A percentile compares a stretch with the other conserved stretches of the same genome.
Conservation (phyloP, 805 yeast species). For the Ogataea kodamae region DNA sequence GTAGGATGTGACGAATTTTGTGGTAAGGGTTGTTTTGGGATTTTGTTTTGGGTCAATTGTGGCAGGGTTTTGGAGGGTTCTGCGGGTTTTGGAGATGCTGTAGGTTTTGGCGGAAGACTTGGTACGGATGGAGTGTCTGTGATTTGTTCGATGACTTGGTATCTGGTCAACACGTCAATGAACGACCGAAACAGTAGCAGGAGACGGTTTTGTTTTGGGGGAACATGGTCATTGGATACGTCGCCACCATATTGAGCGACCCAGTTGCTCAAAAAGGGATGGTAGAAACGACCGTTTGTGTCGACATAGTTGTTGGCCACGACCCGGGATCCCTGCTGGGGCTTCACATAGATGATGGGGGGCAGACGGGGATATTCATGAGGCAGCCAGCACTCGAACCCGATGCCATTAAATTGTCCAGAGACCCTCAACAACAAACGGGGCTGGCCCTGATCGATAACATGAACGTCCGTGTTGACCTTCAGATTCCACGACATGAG, state of each 20-base stretch:
- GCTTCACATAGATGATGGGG: conserved; percentile 60
- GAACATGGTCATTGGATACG: conserved; percentile 22
- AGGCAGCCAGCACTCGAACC: conserved; percentile 77
- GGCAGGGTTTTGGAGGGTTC: too few relatives aligned
- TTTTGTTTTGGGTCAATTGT: conserved; percentile 7
- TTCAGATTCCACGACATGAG: conserved; percentile 52
- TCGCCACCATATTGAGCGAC: conserved; percentile 14
- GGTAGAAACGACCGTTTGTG: conserved; percentile 65
- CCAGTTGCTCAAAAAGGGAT: conserved; percentile 69
- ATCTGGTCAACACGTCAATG: conserved; percentile 16
- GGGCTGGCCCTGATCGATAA: conserved; percentile 55
- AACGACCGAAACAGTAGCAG: conserved; percentile 23
- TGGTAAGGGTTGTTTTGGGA: conserved; percentile 9
- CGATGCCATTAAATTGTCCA: conserved; percentile 56
- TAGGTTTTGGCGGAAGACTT: conserved; percentile 8
- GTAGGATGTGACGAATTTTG: conserved; percentile 5
- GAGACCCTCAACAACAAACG: conserved; percentile 58
- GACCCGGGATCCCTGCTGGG: conserved; percentile 42
- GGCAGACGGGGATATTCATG: conserved; percentile 60
- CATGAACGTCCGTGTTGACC: conserved; percentile 66
- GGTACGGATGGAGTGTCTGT: conserved; percentile 2
- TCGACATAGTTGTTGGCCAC: conserved; percentile 68
- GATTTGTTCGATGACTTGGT: conserved; percentile 17
- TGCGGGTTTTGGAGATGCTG: conserved; percentile 6
- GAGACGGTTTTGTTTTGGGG: conserved; percentile 28